Evolutionary conservation across 2,329 filamentous ascomycete species (phyloP).

Genomic region (Hypoxylon sp.): DNA sequence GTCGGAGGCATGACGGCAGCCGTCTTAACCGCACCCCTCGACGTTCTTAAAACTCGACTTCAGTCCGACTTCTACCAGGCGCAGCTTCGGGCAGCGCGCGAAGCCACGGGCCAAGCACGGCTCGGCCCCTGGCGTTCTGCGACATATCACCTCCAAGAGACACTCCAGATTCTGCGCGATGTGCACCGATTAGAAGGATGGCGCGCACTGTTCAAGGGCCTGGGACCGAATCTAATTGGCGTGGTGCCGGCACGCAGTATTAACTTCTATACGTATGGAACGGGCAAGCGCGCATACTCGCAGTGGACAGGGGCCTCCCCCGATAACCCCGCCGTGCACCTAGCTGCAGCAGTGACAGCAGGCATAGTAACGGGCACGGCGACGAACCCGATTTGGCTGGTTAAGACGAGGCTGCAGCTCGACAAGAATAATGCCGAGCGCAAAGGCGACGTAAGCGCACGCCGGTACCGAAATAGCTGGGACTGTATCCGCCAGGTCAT

Average conservation of each 20-base stretch:
- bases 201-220: constrained; percentile 91
- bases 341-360: constrained; percentile 81
- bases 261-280: constrained; percentile 95
- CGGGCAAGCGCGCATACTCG: constrained; percentile 86
- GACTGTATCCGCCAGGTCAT: constrained; percentile 90
- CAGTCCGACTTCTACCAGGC: constrained; percentile 96
- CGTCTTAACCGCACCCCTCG: constrained; percentile 92
- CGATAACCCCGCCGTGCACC: constrained; percentile 82
- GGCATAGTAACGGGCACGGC: constrained; percentile 90
- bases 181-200: constrained; percentile 87
- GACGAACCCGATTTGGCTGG: constrained; percentile 96
- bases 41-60: constrained; percentile 92
- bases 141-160: constrained; percentile 84
- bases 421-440: constrained; percentile 84
- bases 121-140: constrained; percentile 77
- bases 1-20: constrained; percentile 92
- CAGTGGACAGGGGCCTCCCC: constrained; percentile 79
- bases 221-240: constrained; percentile 90
- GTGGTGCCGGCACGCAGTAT: constrained; percentile 92
- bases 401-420: constrained; percentile 93
- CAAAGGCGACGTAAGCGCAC: constrained; percentile 65
- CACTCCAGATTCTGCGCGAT: constrained; percentile 84
- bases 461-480: constrained; percentile 87
- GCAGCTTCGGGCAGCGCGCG: constrained; percentile 78
- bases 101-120: constrained; percentile 69